Conservation (phyloP, 179 eudicot species). For the Silene coronaria region DNA sequence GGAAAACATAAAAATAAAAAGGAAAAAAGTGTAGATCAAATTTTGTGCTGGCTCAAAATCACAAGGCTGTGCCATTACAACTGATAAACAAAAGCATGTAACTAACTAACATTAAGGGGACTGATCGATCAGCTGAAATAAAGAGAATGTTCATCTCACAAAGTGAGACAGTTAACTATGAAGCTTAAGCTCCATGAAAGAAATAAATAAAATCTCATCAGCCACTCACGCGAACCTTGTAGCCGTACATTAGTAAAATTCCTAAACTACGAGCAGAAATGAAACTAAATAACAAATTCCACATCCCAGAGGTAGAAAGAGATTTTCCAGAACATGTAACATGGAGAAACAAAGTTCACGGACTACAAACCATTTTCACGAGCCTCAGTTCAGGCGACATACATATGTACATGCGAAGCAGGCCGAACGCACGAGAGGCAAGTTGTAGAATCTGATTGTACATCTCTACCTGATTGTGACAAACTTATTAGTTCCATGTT, state of each 20-base stretch:
- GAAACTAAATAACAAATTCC: conserved; percentile 33
- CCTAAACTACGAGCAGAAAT: conserved; percentile 37
- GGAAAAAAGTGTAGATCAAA: not conserved
- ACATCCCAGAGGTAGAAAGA: conserved; percentile 25
- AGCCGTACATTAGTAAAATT: conserved; percentile 43
- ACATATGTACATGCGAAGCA: conserved; percentile 57
- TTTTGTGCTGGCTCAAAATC: not conserved
- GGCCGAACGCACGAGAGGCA: conserved; percentile 34
- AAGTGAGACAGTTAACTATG: conserved; percentile 29
- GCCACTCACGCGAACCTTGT: conserved; percentile 34
- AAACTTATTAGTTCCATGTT: conserved; percentile 90
- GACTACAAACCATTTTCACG: conserved; percentile 38
- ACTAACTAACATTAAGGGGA: not conserved
- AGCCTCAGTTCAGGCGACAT: conserved; percentile 37
- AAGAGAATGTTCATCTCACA: conserved; percentile 27
- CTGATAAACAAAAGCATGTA: conserved; percentile 9
- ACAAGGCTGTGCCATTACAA: conserved; percentile 5
- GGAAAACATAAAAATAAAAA: no score
- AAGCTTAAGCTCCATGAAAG: conserved; percentile 33
- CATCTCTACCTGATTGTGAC: conserved; percentile 68
- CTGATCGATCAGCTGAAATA: conserved; percentile 16
- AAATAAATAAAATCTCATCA: conserved; percentile 36
- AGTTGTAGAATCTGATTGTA: conserved; percentile 24
- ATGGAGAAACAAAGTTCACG: conserved; percentile 30
- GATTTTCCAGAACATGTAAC: conserved; percentile 36